Conservation (phyloP, 179 eudicot species). For the Silene vulgaris region DNA sequence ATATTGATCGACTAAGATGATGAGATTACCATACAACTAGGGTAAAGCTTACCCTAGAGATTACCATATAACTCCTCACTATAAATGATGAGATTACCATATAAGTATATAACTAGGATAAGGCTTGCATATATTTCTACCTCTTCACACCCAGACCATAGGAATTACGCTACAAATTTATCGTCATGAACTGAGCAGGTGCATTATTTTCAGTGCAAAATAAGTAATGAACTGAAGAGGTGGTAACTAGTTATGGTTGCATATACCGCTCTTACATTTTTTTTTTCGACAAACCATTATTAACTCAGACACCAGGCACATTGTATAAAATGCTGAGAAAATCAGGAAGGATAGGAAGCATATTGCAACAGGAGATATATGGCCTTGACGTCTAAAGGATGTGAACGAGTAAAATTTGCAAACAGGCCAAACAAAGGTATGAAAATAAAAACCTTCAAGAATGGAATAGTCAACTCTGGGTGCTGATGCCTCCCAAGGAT, state of each 20-base stretch:
- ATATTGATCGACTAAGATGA: background rate
- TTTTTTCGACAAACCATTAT: background rate
- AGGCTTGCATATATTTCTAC: background rate
- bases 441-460: conserved; percentile 51
- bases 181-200: background rate
- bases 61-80: background rate
- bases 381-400: background rate
- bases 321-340: background rate
- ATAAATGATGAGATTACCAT: background rate
- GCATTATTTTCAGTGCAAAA: background rate
- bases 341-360: background rate
- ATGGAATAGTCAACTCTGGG: conserved; percentile 71
- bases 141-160: background rate
- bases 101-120: background rate
- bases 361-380: background rate
- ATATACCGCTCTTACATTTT: background rate
- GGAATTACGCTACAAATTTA: background rate
- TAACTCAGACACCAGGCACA: background rate
- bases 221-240: background rate
- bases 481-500: conserved; percentile 90
- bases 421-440: background rate
- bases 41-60: too few species aligned
- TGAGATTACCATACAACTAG: background rate
- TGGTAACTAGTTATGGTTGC: background rate
- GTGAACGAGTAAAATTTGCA: background rate